Evolutionary conservation across 768 basidiomycete genomes (phyloP).

Genomic region (Sarcodon aspratus): DNA sequence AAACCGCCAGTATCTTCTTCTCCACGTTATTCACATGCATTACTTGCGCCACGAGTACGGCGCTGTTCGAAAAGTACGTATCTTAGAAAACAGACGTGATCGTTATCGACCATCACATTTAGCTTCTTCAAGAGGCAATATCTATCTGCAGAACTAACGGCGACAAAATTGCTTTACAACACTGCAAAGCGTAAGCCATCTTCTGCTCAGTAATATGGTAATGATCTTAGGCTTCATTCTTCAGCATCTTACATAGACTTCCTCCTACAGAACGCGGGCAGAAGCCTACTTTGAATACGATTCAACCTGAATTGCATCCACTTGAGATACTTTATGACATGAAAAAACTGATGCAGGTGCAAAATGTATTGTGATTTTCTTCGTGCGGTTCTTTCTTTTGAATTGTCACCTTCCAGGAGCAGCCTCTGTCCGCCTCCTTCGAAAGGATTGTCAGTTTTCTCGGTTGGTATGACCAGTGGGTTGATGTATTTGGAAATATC

Average conservation of each 20-base stretch:
- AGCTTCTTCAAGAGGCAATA: conserved; percentile 73
- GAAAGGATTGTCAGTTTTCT: conserved; percentile 54
- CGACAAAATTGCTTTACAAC: conserved; percentile 64
- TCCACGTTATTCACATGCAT: conserved; percentile 72
- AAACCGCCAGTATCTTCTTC: conserved; percentile 61
- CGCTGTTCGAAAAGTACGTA: conserved; percentile 53
- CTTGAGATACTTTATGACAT: conserved; percentile 70
- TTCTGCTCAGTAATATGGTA: neutral
- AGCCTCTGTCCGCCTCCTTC: conserved; percentile 61
- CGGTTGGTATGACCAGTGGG: conserved; percentile 63
- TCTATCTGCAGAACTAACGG: conserved; percentile 62
- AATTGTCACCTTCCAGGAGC: conserved; percentile 32
- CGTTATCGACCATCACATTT: conserved; percentile 2
- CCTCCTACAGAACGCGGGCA: conserved; percentile 36
- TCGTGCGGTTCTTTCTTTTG: neutral
- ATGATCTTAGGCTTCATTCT: neutral
- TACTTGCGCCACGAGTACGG: conserved; percentile 57
- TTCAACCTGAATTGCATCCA: conserved; percentile 68
- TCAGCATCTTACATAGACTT: conserved; percentile 41
- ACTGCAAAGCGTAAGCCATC: conserved; percentile 55
- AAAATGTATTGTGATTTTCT: conserved; percentile 32
- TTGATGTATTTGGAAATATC: conserved; percentile 40
- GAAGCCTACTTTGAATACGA: conserved; percentile 51
- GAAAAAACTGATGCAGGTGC: conserved; percentile 59
- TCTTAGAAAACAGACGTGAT: neutral